phyloP scores from a whole-genome alignment of 139 green algal genomes.

The Dunaliella primolecta region DNA sequence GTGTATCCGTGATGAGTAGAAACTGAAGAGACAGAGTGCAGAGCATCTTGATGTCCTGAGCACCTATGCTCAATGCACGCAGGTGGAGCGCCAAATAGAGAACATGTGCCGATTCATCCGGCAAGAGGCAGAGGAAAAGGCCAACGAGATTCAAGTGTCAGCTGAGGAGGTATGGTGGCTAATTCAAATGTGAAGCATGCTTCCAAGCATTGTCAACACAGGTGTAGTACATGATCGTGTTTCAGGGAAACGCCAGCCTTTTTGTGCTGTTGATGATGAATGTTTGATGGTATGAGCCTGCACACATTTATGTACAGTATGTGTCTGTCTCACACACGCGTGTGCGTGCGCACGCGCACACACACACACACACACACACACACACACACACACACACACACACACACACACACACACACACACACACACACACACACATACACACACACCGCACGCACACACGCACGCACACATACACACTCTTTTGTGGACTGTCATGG shows the following conservation, averaged over 20 bases:
- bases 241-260: not conserved
- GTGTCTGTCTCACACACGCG: constrained; percentile 2
- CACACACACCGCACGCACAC: too few relatives aligned
- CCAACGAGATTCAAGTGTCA: constrained; percentile 92
- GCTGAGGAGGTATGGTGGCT: constrained; percentile 90
- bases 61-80: too few relatives aligned
- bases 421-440: too few relatives aligned
- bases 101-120: constrained; percentile 98
- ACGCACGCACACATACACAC: too few relatives aligned
- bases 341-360: not conserved
- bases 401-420: not conserved
- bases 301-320: too few relatives aligned
- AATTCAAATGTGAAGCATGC: not conserved
- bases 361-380: not conserved
- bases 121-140: constrained; percentile 98
- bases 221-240: not conserved
- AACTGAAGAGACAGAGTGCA: too few relatives aligned
- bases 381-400: not conserved
- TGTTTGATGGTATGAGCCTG: not conserved
- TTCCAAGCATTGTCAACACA: constrained; percentile 3
- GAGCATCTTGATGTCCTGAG: too few relatives aligned
- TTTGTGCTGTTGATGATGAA: not conserved
- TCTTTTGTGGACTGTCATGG: too few relatives aligned
- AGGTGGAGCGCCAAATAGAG: constrained; percentile 85
- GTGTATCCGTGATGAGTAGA: too few relatives aligned